Conservation (phyloP, 192 early-diverging fungal species). For the Dispira simplex region DNA sequence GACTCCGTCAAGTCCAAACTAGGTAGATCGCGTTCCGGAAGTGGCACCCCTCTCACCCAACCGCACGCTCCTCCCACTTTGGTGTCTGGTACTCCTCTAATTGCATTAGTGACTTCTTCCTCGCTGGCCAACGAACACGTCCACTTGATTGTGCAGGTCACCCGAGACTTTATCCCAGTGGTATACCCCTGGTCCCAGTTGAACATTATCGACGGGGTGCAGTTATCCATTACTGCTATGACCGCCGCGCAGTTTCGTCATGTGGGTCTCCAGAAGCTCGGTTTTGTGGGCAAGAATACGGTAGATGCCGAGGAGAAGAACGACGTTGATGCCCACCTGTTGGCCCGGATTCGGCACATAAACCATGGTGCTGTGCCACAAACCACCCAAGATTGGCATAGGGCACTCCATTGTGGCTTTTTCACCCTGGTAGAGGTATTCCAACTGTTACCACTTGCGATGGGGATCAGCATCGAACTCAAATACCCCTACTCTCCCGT, state of each 20-base stretch:
- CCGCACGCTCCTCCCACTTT: background rate
- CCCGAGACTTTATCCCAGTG: slow-evolving; percentile 74
- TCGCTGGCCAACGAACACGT: slow-evolving; percentile 90
- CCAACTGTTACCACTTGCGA: slow-evolving; percentile 34
- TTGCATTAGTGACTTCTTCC: slow-evolving; percentile 69
- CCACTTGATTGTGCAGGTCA: slow-evolving; percentile 77
- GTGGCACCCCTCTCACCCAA: slow-evolving; percentile 15
- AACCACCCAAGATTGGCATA: slow-evolving; percentile 16
- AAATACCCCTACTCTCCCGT: slow-evolving; percentile 62
- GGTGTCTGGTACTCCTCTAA: slow-evolving; percentile 13
- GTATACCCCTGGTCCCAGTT: slow-evolving; percentile 47
- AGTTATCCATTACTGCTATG: background rate
- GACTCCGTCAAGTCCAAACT: too few relatives aligned
- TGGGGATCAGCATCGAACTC: slow-evolving; percentile 79
- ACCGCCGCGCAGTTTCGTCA: slow-evolving; percentile 4
- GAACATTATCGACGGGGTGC: slow-evolving; percentile 8
- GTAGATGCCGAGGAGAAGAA: too few relatives aligned
- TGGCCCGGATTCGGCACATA: background rate
- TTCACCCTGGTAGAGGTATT: slow-evolving; percentile 27
- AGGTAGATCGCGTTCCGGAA: slow-evolving; percentile 14
- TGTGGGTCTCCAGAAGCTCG: background rate
- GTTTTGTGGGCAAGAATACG: background rate
- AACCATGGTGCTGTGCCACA: background rate
- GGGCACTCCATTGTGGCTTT: slow-evolving; percentile 18
- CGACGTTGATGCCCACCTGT: too few relatives aligned